These are phyloP conservation scores for Debaryomyces nepalensis DNA, from an alignment of 1,139 yeast genomes.

Conservation along the genomic window DNA sequence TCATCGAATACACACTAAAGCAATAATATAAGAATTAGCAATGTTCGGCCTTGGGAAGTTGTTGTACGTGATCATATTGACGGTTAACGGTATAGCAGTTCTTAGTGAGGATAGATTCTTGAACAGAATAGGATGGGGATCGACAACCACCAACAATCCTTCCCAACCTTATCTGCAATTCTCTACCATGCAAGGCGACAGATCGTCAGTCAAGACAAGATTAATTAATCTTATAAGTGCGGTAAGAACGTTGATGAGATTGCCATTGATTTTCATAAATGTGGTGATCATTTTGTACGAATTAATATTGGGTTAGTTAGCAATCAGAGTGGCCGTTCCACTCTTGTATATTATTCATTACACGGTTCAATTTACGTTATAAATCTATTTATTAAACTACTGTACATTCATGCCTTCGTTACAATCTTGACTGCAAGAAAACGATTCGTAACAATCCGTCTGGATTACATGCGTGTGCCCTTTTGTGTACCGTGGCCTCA, in stretches of 20 bases:
- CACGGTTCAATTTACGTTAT: constrained; percentile 10
- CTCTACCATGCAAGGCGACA: constrained; percentile 30
- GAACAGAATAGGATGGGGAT: constrained; percentile 52
- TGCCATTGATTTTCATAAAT: constrained; percentile 49
- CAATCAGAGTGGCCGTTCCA: constrained; percentile 6
- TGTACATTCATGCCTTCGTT: constrained; percentile 8
- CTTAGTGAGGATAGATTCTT: constrained; percentile 53
- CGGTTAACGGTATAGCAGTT: constrained; percentile 51
- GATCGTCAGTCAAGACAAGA: constrained; percentile 39
- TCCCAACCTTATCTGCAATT: constrained; percentile 36
- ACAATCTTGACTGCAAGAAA: not conserved
- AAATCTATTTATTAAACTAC: constrained; percentile 11
- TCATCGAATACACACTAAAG: not conserved
- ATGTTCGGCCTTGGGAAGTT: constrained; percentile 55
- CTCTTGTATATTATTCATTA: constrained; percentile 12
- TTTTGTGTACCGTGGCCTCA: not conserved
- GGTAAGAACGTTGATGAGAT: constrained; percentile 49
- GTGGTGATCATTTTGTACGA: constrained; percentile 47
- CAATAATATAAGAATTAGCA: constrained; percentile 4
- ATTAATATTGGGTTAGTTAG: constrained; percentile 41
- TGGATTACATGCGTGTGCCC: constrained; percentile 4
- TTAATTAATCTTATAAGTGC: constrained; percentile 50
- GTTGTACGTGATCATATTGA: constrained; percentile 44
- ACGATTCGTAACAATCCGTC: constrained; percentile 1
- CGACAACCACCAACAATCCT: constrained; percentile 22